Percentiles rank a stretch among this genome's conserved stretches.
Conservation (phyloP, 192 early-diverging fungal species). For the Podila clonocystis region DNA sequence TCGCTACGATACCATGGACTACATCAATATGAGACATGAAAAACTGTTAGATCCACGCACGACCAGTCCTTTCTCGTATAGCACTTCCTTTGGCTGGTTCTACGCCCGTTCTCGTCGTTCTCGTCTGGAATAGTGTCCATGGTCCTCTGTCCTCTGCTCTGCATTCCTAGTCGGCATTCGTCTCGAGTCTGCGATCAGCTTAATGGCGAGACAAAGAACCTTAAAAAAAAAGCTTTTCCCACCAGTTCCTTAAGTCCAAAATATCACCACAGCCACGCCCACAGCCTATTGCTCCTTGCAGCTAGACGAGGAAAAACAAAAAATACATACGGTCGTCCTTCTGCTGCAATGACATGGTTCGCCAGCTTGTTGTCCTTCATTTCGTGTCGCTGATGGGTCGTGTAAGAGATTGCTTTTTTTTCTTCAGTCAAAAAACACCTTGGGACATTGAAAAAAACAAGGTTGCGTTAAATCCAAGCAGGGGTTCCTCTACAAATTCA, state of each 20-base stretch:
- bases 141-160: background rate
- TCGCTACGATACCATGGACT: constrained; percentile 63
- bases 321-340: constrained; percentile 47
- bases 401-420: background rate
- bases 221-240: constrained; percentile 6
- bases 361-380: constrained; percentile 16
- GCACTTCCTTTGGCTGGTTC: background rate
- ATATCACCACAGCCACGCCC: background rate
- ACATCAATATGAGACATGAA: background rate
- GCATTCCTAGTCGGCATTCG: background rate
- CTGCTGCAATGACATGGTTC: constrained; percentile 39
- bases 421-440: background rate
- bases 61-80: background rate
- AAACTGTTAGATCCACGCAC: background rate
- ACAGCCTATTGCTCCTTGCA: background rate
- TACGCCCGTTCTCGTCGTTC: too few species aligned
- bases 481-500: background rate
- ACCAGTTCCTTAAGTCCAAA: background rate
- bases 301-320: background rate
- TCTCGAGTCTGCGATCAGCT: background rate
- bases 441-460: background rate
- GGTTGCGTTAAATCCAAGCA: background rate
- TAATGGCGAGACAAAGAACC: background rate
- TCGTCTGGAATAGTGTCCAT: background rate
- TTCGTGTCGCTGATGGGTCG: background rate